Evolutionary conservation across 2,329 filamentous ascomycete species (phyloP).

Genomic region (Bipolaris cookei): DNA sequence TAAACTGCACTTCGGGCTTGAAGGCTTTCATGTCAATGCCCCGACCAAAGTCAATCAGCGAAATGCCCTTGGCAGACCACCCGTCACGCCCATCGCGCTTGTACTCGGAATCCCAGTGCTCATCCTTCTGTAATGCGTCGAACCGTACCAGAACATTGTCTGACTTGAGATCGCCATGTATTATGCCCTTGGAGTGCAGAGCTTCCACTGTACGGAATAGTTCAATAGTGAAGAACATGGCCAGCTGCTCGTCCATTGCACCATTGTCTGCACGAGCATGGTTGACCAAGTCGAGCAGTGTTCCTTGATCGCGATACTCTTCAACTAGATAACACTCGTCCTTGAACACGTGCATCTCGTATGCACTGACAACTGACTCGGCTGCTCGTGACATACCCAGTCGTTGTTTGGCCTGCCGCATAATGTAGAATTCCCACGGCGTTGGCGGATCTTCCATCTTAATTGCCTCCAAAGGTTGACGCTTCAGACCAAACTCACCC

Average conservation of each 20-base stretch:
- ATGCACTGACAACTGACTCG: conserved; percentile 79
- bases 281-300: conserved; percentile 93
- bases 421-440: conserved; percentile 96
- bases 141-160: conserved; percentile 95
- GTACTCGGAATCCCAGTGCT: conserved; percentile 68
- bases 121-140: conserved; percentile 57
- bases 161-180: conserved; percentile 93
- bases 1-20: conserved; percentile 76
- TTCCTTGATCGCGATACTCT: conserved; percentile 87
- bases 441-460: conserved; percentile 93
- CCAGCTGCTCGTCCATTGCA: conserved; percentile 86
- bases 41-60: conserved; percentile 92
- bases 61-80: conserved; percentile 80
- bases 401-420: conserved; percentile 79
- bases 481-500: conserved; percentile 64
- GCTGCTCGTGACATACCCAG: conserved; percentile 74
- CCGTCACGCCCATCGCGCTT: conserved; percentile 74
- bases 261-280: conserved; percentile 74
- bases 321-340: conserved; percentile 91
- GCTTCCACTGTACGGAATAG: conserved; percentile 88
- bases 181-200: conserved; percentile 76
- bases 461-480: conserved; percentile 76
- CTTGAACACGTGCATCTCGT: conserved; percentile 89
- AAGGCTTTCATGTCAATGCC: conserved; percentile 94
- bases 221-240: conserved; percentile 96